phyloP scores from a whole-genome alignment of 2,329 filamentous ascomycete species.

The Verticillium nonalfalfae region DNA sequence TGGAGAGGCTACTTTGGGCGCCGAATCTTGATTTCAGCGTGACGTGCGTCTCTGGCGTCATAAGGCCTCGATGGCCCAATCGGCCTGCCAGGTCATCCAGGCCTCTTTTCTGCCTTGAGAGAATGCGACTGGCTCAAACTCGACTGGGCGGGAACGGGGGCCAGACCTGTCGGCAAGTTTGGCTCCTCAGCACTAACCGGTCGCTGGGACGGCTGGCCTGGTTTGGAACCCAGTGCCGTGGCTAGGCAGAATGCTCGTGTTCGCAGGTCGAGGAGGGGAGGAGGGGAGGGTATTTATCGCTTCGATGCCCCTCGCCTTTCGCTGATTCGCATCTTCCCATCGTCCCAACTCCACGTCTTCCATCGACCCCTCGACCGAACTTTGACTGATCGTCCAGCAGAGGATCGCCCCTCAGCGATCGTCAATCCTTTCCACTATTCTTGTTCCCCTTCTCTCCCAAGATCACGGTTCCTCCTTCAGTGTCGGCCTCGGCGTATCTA shows the following conservation, averaged over 20 bases:
- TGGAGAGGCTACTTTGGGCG: background rate
- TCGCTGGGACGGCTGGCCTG: background rate
- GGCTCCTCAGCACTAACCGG: background rate
- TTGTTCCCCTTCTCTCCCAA: background rate
- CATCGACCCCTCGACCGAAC: background rate
- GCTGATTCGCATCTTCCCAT: background rate
- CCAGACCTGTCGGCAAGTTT: background rate
- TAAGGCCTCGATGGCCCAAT: constrained; percentile 11
- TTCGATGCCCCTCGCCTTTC: background rate
- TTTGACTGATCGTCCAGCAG: background rate
- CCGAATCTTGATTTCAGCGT: constrained; percentile 12
- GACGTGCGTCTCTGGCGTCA: constrained; percentile 12
- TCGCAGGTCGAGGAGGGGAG: background rate
- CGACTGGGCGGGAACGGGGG: background rate
- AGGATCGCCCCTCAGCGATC: background rate
- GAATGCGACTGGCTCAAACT: too few relatives aligned
- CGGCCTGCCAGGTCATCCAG: background rate
- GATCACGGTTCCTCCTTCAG: background rate
- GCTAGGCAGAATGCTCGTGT: background rate
- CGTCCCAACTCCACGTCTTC: background rate
- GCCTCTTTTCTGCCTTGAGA: background rate
- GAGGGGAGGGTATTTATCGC: background rate
- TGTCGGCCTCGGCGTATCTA: constrained; percentile 8
- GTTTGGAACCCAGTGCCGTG: background rate
- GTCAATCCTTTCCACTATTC: background rate